Base-by-base conservation (phyloP, 176 grass and related monocot species). In the Aechmea fasciata region DNA sequence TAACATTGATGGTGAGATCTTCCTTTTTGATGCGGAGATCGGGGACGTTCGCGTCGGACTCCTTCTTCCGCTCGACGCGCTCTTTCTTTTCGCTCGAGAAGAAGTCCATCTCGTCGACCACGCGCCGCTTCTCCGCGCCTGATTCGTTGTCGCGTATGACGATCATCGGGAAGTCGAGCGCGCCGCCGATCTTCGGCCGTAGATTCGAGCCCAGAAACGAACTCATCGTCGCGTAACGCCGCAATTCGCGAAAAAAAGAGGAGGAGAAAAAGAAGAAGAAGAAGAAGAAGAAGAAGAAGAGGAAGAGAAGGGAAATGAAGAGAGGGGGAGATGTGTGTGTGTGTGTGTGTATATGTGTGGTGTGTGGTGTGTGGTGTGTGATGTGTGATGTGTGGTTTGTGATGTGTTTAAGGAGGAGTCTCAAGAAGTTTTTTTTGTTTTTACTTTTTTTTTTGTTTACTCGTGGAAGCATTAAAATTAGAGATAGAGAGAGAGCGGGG, bases 41-140 rank as follows among this genome's bases (percentile, higher is more conserved):
- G 33, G 57, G 29, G 9, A 71, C 71, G 48, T 18, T 67, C 1
- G 1, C 48, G 50, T 57, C 69, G 3, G 66, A 52, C 10, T 72
- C 54, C 71, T 22, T 74, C 41, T 11, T 83, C 78, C 71, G 50
- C 41, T 41, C 33, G 33, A 6, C 33, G 4, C 33, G 33, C 33
- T 54, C 79, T 66, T 84, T 80, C 82, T 92, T 96, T 73, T 97
- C 81, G 41, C 78, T 85, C 13, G 84, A 90, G 79, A 97, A 97
- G 71, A 97, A 97, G 76, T 97, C 93, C 4, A 97, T 79, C 81
- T 90, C 93, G 3, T 85, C 14, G 26, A 85, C 87, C 50, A 17
- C 75, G 64, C 75, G 67, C 69, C 28, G 29, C 75, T 19, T 77
- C 54, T 55, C 64, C 49, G 13, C 69, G 50, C 48, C 26, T 5